Percentiles rank a stretch among this genome's conserved stretches.
These are phyloP conservation scores for Cucumis cinereus DNA, from an alignment of 306 rosid genomes.

Conservation along the genomic window DNA sequence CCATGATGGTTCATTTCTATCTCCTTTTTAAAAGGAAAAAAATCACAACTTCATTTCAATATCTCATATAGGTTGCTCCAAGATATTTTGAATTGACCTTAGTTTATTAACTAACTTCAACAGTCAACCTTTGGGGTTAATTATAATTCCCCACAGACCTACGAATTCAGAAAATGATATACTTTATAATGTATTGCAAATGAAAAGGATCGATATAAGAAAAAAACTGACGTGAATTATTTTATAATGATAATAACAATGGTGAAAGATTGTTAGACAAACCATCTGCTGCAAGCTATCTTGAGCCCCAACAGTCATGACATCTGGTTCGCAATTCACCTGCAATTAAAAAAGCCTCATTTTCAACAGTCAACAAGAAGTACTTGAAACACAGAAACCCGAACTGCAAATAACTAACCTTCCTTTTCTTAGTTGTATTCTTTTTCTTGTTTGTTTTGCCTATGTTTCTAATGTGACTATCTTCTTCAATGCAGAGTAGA, in stretches of 20 bases:
- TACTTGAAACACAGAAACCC: slow-evolving; percentile 1
- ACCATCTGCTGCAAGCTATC: slow-evolving; percentile 96
- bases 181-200: neutral
- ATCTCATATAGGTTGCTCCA: neutral
- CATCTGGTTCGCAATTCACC: slow-evolving; percentile 68
- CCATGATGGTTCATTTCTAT: neutral
- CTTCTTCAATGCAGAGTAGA: slow-evolving; percentile 60
- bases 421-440: slow-evolving; percentile 83
- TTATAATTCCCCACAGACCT: no score
- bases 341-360: slow-evolving; percentile 31
- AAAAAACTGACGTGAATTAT: neutral
- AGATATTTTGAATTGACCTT: neutral
- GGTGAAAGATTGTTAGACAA: slow-evolving; percentile 31
- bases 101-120: neutral
- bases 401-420: slow-evolving; percentile 36
- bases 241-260: neutral
- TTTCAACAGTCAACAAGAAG: neutral
- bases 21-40: neutral
- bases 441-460: slow-evolving; percentile 71
- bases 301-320: slow-evolving; percentile 65
- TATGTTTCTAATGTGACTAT: slow-evolving; percentile 60
- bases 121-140: neutral
- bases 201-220: neutral
- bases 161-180: neutral
- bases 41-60: neutral